These are phyloP conservation scores for Phoma sp. DNA, from an alignment of 2,329 filamentous ascomycete species.

Conservation along the genomic window DNA sequence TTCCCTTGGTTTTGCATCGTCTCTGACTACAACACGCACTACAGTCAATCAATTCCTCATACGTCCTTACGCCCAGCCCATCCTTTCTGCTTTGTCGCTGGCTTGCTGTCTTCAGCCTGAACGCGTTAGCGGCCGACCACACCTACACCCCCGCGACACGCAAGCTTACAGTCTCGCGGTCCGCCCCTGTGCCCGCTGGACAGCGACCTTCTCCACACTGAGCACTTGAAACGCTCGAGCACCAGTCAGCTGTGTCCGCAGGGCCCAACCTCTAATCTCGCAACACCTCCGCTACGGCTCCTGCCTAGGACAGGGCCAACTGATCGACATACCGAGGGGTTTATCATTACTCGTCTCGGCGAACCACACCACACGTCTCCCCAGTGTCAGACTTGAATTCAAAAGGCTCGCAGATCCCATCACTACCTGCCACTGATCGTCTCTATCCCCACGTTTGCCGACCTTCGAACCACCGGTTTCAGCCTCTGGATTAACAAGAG, in stretches of 20 bases:
- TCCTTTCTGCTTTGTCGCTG: conserved; percentile 48
- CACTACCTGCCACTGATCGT: conserved; percentile 55
- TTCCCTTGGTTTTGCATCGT: conserved; percentile 42
- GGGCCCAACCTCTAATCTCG: conserved; percentile 44
- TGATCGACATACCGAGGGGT: conserved; percentile 49
- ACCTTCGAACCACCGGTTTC: conserved; percentile 47
- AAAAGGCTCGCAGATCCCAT: conserved; percentile 59
- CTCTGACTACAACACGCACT: conserved; percentile 28
- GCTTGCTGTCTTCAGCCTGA: conserved; percentile 30
- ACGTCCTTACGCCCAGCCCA: conserved; percentile 37
- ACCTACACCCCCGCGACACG: conserved; percentile 35
- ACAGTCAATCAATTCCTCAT: conserved; percentile 43
- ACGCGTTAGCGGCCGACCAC: conserved; percentile 30
- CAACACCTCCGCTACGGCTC: conserved; percentile 48
- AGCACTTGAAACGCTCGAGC: conserved; percentile 50
- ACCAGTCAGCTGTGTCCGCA: conserved; percentile 42
- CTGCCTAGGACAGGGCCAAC: conserved; percentile 42
- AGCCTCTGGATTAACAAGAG: conserved; percentile 35
- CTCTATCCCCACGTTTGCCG: conserved; percentile 57
- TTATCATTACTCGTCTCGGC: conserved; percentile 47
- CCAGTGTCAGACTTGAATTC: conserved; percentile 49
- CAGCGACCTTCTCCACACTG: conserved; percentile 41
- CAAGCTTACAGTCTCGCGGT: conserved; percentile 30
- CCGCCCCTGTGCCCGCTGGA: conserved; percentile 39
- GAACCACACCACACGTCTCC: conserved; percentile 41